Percentiles rank a stretch among this genome's conserved stretches.
Evolutionary conservation across 768 basidiomycete genomes (phyloP).

Genomic region (Nidularia pulvinata): DNA sequence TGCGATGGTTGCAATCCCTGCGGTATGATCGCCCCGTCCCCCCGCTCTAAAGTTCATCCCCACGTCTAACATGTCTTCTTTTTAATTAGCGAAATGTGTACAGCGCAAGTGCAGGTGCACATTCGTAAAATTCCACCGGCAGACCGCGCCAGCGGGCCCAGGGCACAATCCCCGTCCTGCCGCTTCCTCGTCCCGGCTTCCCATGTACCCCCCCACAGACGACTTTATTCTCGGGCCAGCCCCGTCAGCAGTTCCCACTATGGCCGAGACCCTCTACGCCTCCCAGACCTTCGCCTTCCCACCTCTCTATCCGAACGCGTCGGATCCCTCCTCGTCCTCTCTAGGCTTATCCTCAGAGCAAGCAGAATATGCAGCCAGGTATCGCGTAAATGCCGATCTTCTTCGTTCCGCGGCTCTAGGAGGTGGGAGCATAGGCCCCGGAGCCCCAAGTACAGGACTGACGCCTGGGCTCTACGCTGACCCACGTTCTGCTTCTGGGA

Average conservation of each 20-base stretch:
- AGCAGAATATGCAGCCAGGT: slow-evolving; percentile 45
- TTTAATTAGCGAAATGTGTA: slow-evolving; percentile 68
- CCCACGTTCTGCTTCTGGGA: slow-evolving; percentile 2
- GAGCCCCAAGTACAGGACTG: slow-evolving; percentile 6
- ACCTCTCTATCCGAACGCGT: slow-evolving; percentile 13
- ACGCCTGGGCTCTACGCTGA: slow-evolving; percentile 10
- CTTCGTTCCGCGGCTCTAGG: slow-evolving; percentile 5
- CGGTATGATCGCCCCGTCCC: slow-evolving; percentile 38
- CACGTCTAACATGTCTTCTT: background rate
- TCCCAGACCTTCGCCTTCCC: slow-evolving; percentile 3
- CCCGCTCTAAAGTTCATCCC: slow-evolving; percentile 3
- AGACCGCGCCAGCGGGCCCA: slow-evolving; percentile 77
- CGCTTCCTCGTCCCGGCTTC: slow-evolving; percentile 19
- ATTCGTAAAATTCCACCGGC: slow-evolving; percentile 81
- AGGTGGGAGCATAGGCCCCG: background rate
- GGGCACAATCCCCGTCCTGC: slow-evolving; percentile 52
- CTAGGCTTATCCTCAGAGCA: background rate
- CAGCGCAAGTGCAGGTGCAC: slow-evolving; percentile 75
- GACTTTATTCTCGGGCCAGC: slow-evolving; percentile 41
- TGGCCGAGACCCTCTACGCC: slow-evolving; percentile 14
- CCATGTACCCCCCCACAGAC: slow-evolving; percentile 28
- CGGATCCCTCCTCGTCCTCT: slow-evolving; percentile 1
- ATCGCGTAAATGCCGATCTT: slow-evolving; percentile 43
- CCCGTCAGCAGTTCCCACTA: slow-evolving; percentile 13
- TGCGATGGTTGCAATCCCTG: slow-evolving; percentile 85